phyloP scores from a whole-genome alignment of 495 filamentous ascomycete species.

The Neurospora africana region DNA sequence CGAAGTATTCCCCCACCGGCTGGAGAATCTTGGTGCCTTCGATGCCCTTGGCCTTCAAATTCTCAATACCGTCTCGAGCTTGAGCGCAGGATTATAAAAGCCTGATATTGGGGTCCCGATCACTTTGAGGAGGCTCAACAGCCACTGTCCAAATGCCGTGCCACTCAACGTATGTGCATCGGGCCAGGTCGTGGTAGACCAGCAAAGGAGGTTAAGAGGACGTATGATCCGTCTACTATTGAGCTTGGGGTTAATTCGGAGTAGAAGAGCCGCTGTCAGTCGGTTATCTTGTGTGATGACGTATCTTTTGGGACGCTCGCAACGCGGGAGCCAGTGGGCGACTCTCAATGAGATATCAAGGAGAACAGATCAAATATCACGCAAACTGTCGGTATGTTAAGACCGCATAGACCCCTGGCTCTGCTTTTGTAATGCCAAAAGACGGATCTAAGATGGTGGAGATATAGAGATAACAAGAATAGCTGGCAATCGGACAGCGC shows the following conservation, averaged over 20 bases:
- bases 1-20: constrained; percentile 72
- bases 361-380: not conserved
- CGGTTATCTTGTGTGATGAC: not conserved
- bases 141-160: not conserved
- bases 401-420: not conserved
- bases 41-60: constrained; percentile 63
- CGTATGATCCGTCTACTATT: not conserved
- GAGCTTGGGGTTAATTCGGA: not conserved
- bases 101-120: constrained; percentile 29
- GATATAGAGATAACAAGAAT: not conserved
- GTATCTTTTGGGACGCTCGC: not conserved
- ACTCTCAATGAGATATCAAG: not conserved
- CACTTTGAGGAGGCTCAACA: constrained; percentile 14
- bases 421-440: not conserved
- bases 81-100: not conserved
- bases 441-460: not conserved
- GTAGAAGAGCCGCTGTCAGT: not conserved
- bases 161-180: not conserved
- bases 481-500: not conserved
- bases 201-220: not conserved
- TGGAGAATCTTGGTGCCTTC: constrained; percentile 79
- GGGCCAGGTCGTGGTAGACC: not conserved
- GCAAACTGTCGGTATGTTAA: not conserved
- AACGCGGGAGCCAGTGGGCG: not conserved
- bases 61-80: constrained; percentile 46